A percentile compares a stretch with the other conserved stretches of the same genome.
Evolutionary conservation across 805 yeast genomes (phyloP).

Genomic region (Kodamaea nitidulidarum): DNA sequence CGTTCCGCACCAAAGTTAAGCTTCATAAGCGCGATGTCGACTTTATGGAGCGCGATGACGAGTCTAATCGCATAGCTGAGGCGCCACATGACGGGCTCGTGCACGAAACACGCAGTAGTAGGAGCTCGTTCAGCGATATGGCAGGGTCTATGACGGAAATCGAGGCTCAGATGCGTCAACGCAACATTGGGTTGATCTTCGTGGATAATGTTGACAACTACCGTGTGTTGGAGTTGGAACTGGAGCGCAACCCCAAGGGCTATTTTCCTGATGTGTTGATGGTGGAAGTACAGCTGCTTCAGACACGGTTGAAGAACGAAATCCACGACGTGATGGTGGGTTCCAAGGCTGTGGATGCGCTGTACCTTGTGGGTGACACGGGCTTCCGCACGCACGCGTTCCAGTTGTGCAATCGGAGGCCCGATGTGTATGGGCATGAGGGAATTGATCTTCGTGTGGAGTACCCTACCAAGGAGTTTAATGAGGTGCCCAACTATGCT

Average conservation of each 20-base stretch:
- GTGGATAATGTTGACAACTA: constrained; percentile 26
- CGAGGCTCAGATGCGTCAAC: constrained; percentile 1
- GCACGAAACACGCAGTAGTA: background rate
- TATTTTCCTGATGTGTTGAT: constrained; percentile 15
- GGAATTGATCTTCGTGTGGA: constrained; percentile 7
- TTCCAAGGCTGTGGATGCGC: constrained; percentile 1
- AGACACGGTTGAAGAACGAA: constrained; percentile 27
- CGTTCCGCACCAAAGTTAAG: constrained; percentile 25
- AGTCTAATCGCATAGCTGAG: background rate
- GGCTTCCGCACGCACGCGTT: constrained; percentile 29
- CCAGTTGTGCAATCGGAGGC: constrained; percentile 23
- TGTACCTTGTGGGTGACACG: constrained; percentile 8
- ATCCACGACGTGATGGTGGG: constrained; percentile 24
- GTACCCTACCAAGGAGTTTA: constrained; percentile 29
- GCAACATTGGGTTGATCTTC: constrained; percentile 6
- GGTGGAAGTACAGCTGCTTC: constrained; percentile 27
- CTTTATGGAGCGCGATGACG: constrained; percentile 19
- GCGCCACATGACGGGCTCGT: background rate
- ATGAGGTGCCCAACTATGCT: constrained; percentile 34
- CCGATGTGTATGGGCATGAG: constrained; percentile 5
- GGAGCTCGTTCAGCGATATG: background rate
- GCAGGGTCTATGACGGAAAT: background rate
- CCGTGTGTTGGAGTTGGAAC: constrained; percentile 14
- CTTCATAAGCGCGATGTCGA: constrained; percentile 36
- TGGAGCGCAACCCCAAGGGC: constrained; percentile 14